These are phyloP conservation scores for Coemansia sp. DNA, from an alignment of 192 early-diverging fungal genomes.

Conservation along the genomic window DNA sequence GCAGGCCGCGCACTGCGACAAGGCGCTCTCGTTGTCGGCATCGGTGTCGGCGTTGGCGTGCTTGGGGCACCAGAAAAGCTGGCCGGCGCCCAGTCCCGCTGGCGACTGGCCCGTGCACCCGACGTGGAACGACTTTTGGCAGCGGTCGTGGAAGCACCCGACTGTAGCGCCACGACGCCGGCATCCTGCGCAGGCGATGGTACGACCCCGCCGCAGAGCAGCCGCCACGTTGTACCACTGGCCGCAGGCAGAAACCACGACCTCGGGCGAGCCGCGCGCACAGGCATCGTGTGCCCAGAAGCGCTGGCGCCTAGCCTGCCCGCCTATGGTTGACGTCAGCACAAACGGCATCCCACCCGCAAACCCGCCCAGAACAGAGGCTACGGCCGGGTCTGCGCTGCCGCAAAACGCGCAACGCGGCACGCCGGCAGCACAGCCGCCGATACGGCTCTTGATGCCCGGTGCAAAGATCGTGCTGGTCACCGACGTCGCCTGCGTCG, in stretches of 20 bases:
- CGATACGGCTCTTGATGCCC: conserved; percentile 14
- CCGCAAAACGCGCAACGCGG: conserved; percentile 60
- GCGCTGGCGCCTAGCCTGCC: conserved; percentile 51
- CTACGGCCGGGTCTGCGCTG: conserved; percentile 40
- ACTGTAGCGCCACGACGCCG: conserved; percentile 80
- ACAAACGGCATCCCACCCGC: conserved; percentile 57
- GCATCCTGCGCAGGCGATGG: conserved; percentile 73
- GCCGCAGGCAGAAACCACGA: conserved; percentile 64
- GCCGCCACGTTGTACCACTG: conserved; percentile 84
- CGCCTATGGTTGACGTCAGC: conserved; percentile 55
- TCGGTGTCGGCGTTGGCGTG: conserved; percentile 57
- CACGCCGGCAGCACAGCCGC: neutral
- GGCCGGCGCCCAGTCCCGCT: conserved; percentile 72
- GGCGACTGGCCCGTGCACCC: conserved; percentile 72
- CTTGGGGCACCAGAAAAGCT: conserved; percentile 84
- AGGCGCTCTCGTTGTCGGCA: neutral
- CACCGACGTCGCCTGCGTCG: conserved; percentile 22
- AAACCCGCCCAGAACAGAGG: conserved; percentile 23
- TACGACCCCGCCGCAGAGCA: conserved; percentile 71
- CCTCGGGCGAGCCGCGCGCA: conserved; percentile 83
- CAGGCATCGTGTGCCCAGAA: conserved; percentile 90
- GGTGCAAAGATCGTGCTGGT: conserved; percentile 12
- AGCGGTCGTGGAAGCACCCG: conserved; percentile 85
- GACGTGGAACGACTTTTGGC: conserved; percentile 80
- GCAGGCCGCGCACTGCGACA: conserved; percentile 51